A percentile compares a stretch with the other conserved stretches of the same genome.
phyloP scores from a whole-genome alignment of 805 yeast genomes.

The Spathaspora gorwiae region DNA sequence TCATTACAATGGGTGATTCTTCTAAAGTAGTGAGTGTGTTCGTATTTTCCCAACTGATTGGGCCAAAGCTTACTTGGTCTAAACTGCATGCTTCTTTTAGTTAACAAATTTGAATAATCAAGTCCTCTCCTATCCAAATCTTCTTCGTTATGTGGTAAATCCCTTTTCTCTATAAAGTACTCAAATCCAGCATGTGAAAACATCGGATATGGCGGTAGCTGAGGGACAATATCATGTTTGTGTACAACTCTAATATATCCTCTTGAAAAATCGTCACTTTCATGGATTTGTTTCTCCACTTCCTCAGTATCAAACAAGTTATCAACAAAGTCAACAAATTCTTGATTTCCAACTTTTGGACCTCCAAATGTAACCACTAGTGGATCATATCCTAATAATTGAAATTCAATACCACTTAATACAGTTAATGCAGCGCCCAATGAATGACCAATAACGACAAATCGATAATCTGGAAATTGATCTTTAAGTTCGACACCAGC shows the following conservation, averaged over 20 bases:
- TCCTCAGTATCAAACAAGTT: slow-evolving; percentile 36
- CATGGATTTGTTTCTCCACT: slow-evolving; percentile 17
- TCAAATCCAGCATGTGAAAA: slow-evolving; percentile 50
- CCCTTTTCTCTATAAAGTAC: slow-evolving; percentile 37
- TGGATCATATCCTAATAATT: slow-evolving; percentile 50
- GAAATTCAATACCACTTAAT: slow-evolving; percentile 59
- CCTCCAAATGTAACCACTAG: slow-evolving; percentile 57
- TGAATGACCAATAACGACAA: slow-evolving; percentile 68
- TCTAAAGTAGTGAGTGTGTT: slow-evolving; percentile 28
- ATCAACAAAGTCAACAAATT: slow-evolving; percentile 51
- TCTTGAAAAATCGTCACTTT: slow-evolving; percentile 18
- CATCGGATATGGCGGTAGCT: slow-evolving; percentile 49
- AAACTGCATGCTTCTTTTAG: neutral
- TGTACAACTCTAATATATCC: slow-evolving; percentile 57
- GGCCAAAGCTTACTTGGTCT: slow-evolving; percentile 18
- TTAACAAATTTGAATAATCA: neutral
- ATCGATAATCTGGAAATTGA: slow-evolving; percentile 42
- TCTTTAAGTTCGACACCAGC: slow-evolving; percentile 28
- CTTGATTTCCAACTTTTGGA: slow-evolving; percentile 58
- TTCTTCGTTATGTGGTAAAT: slow-evolving; percentile 32
- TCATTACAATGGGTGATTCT: slow-evolving; percentile 26
- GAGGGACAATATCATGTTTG: slow-evolving; percentile 54
- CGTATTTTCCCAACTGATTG: slow-evolving; percentile 20
- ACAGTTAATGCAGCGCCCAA: slow-evolving; percentile 70
- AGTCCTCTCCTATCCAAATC: slow-evolving; percentile 12